phyloP scores from a whole-genome alignment of 2,329 filamentous ascomycete species.

The Penicillium hesseltinei region DNA sequence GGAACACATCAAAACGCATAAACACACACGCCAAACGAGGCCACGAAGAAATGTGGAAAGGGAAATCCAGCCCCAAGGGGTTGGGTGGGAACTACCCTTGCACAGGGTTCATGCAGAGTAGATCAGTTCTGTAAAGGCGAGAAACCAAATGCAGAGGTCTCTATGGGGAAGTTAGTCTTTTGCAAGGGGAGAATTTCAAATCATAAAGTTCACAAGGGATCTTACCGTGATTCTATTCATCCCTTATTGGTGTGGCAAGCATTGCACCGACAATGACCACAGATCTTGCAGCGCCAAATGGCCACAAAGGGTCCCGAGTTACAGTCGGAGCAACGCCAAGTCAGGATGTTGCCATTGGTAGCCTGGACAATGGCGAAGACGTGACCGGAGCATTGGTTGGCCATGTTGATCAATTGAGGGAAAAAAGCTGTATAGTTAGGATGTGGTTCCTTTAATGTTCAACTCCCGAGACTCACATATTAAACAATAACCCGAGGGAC shows the following conservation, averaged over 20 bases:
- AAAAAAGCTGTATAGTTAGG: neutral
- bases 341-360: conserved; percentile 44
- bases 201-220: neutral
- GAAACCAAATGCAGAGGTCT: conserved; percentile 1
- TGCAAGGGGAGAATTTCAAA: neutral
- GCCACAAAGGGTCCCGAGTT: conserved; percentile 42
- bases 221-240: conserved; percentile 12
- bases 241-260: conserved; percentile 39
- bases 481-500: conserved; percentile 18
- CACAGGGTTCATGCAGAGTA: conserved; percentile 13
- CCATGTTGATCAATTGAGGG: conserved; percentile 25
- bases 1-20: conserved; percentile 18
- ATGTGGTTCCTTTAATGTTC: neutral
- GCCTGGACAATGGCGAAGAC: conserved; percentile 41
- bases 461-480: conserved; percentile 19
- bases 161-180: neutral
- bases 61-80: neutral
- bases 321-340: conserved; percentile 46
- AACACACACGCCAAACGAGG: conserved; percentile 12
- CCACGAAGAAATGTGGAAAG: neutral
- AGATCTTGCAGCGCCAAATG: conserved; percentile 46
- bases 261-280: conserved; percentile 43
- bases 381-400: conserved; percentile 42
- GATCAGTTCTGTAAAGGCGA: conserved; percentile 1
- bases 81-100: conserved; percentile 14